Base-by-base conservation (phyloP, 2,329 filamentous ascomycete species). In the Cladosporium sp. region DNA sequence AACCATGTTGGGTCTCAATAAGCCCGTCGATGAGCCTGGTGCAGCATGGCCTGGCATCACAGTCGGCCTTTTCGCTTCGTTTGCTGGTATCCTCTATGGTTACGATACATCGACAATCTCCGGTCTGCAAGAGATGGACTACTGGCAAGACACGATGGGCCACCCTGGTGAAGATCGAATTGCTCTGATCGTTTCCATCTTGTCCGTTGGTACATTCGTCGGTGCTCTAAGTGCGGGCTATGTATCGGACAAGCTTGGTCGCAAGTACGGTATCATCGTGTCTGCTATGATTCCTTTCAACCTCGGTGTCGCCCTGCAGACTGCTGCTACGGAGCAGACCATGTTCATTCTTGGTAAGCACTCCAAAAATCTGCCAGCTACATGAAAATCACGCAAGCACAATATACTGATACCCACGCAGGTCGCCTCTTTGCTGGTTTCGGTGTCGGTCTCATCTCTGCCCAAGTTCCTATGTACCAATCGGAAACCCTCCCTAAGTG, bases 401-500 rank as follows among this genome's bases (percentile, higher is more conserved):
- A 32, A 32, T 32, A 32, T 32, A 9, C 42, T 45, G 25, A 45
- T n/a, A n/a, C 1, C 7, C 28, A 15, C 15, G 1, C n/a, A 45
- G 42, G 77, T 25, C 71, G 74, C 65, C 82, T 86, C 61, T 77
- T 91, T 60, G 88, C 88, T 59, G 88, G 88, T 61, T 75, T 89
- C 22, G 88, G 87, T 61, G 86, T 91, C 17, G 88, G 87, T 42
- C 75, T 83, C 45, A 80, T 89, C 40, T 89, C 85, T 9, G 54
- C 65, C 13, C 52, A 60, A 24, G 71, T 91, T 37, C 88, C 88
- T 17, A 76, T 92, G 10, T 92, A 91, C 70, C 88, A 91, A 72
- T 91, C 88, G 1, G 89, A 91, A 74, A 91, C 90, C 77, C 85
- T 88, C 0, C 89, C 89, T 3, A 90, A 90, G 76, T 91, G 88